phyloP scores from a whole-genome alignment of 495 filamentous ascomycete genomes.

The Jackrogersella minutella region DNA sequence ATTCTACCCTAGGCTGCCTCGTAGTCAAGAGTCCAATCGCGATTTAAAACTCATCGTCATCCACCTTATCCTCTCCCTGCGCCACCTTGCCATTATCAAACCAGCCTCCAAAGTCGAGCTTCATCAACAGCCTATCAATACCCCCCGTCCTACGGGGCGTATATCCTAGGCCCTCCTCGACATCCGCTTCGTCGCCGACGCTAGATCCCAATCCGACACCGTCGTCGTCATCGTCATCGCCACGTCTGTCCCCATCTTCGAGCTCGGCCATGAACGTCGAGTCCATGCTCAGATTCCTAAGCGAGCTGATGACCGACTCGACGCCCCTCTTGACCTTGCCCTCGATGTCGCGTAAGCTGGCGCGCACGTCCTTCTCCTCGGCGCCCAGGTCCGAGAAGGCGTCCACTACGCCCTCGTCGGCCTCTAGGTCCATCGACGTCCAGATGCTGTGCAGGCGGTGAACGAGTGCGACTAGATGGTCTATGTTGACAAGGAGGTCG shows the following conservation, averaged over 20 bases:
- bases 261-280: conserved; percentile 35
- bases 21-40: background rate
- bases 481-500: conserved; percentile 72
- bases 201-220: background rate
- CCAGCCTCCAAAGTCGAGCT: conserved; percentile 74
- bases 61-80: conserved; percentile 19
- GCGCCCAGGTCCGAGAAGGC: conserved; percentile 70
- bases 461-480: conserved; percentile 78
- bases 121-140: conserved; percentile 84
- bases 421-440: conserved; percentile 75
- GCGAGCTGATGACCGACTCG: conserved; percentile 64
- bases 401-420: conserved; percentile 80
- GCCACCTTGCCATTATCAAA: conserved; percentile 43
- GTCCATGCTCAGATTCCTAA: conserved; percentile 50
- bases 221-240: conserved; percentile 27
- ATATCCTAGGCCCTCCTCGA: conserved; percentile 57
- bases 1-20: no score
- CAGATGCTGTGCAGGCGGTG: conserved; percentile 75
- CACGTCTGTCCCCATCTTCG: conserved; percentile 42
- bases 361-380: conserved; percentile 71
- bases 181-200: conserved; percentile 10
- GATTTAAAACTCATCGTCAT: conserved; percentile 29
- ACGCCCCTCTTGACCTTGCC: conserved; percentile 66
- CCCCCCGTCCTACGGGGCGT: conserved; percentile 72
- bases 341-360: conserved; percentile 63